These are phyloP conservation scores for Catharanthus roseus DNA, from an alignment of 257 asterid species.

Conservation along the genomic window DNA sequence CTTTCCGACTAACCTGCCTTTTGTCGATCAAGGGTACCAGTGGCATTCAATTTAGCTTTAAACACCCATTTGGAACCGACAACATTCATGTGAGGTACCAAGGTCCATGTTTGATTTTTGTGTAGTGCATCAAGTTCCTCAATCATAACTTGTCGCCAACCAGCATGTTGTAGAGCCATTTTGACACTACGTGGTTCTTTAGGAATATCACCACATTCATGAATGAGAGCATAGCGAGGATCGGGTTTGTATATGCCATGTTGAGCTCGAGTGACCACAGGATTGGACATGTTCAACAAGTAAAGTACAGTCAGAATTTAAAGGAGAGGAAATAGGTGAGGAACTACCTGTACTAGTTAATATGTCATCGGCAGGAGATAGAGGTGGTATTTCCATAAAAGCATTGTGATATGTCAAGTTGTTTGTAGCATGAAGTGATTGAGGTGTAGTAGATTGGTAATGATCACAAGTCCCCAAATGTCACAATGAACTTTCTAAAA, in stretches of 20 bases:
- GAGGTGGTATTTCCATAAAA: no score
- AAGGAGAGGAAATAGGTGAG: neutral
- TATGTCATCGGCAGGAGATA: no score
- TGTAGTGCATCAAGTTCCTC: slow-evolving; percentile 2
- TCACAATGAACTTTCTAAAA: no score
- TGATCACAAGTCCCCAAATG: neutral
- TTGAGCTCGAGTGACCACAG: no score
- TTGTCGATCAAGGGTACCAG: slow-evolving; percentile 2
- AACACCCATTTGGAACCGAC: no score
- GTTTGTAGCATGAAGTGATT: neutral
- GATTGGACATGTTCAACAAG: no score
- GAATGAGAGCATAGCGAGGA: neutral
- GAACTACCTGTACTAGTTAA: neutral
- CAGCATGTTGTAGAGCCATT: neutral
- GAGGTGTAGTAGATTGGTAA: neutral
- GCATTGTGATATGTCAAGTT: neutral
- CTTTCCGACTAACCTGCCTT: slow-evolving; percentile 1
- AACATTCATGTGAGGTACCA: neutral
- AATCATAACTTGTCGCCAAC: neutral
- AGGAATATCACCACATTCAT: neutral
- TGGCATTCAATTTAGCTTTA: slow-evolving; percentile 2
- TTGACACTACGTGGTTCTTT: neutral
- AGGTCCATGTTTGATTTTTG: slow-evolving; percentile 3
- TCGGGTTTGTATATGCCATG: neutral
- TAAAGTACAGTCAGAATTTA: no score